Conservation (phyloP, 768 basidiomycete genomes). For the Naganishia vishniacii region DNA sequence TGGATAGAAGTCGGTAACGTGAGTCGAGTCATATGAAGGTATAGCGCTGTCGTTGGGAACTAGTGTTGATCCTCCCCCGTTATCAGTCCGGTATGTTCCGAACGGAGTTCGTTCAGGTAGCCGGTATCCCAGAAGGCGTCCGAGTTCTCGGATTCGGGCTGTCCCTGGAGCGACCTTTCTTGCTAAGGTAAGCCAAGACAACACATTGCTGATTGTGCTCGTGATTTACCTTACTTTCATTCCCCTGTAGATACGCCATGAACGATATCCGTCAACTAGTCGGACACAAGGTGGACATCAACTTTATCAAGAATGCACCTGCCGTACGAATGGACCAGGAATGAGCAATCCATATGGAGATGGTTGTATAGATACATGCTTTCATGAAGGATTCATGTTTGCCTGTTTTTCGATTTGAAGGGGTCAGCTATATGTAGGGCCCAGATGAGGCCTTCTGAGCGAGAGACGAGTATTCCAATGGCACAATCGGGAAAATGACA, state of each 20-base stretch:
- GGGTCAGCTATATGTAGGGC: no score
- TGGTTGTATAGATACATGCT: constrained; percentile 29
- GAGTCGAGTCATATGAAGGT: constrained; percentile 30
- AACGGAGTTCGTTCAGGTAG: constrained; percentile 97
- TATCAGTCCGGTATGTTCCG: constrained; percentile 91
- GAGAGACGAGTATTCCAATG: no score
- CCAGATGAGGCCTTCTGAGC: no score
- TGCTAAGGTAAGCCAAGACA: constrained; percentile 72
- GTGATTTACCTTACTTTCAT: background rate
- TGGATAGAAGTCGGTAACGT: constrained; percentile 96
- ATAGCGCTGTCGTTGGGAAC: background rate
- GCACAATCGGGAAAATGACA: no score
- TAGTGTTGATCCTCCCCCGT: background rate
- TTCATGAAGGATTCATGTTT: background rate
- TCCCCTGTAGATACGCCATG: constrained; percentile 74
- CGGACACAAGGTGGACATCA: constrained; percentile 92
- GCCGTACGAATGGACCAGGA: constrained; percentile 76
- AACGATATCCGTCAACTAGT: constrained; percentile 94
- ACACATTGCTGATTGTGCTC: no score
- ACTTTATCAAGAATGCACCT: constrained; percentile 76
- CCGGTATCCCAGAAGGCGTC: constrained; percentile 95
- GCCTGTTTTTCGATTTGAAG: no score
- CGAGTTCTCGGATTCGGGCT: constrained; percentile 97
- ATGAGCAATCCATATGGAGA: background rate
- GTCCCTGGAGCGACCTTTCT: constrained; percentile 87